phyloP scores from a whole-genome alignment of 108 stramenopile species.

The Stephanodiscus minutulus region DNA sequence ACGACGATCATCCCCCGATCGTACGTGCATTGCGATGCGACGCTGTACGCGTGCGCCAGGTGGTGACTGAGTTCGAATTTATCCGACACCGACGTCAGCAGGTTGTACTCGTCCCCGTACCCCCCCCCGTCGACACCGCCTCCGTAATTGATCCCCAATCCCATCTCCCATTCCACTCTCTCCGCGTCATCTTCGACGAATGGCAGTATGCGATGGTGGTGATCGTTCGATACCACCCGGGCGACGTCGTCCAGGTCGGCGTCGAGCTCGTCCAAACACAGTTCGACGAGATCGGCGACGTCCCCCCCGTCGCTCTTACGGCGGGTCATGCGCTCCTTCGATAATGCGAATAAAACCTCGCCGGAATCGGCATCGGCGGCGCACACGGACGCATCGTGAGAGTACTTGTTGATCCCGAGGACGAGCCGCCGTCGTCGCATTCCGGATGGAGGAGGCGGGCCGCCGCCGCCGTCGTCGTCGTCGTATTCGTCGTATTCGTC shows the following conservation, averaged over 20 bases:
- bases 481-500: too few species aligned
- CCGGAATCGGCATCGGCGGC: slow-evolving; percentile 80
- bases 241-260: slow-evolving; percentile 73
- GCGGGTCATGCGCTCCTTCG: slow-evolving; percentile 90
- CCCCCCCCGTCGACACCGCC: slow-evolving; percentile 49
- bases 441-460: too few species aligned
- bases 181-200: slow-evolving; percentile 53
- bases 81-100: slow-evolving; percentile 38
- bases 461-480: slow-evolving; percentile 3
- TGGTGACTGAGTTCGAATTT: slow-evolving; percentile 91
- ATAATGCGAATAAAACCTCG: slow-evolving; percentile 79
- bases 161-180: slow-evolving; percentile 83
- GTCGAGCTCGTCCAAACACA: slow-evolving; percentile 79
- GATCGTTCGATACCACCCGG: slow-evolving; percentile 92
- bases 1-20: slow-evolving; percentile 86
- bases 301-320: slow-evolving; percentile 92
- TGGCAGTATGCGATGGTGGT: slow-evolving; percentile 90
- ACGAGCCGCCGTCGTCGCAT: slow-evolving; percentile 49
- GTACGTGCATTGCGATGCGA: slow-evolving; percentile 83
- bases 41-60: slow-evolving; percentile 94
- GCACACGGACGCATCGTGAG: slow-evolving; percentile 89
- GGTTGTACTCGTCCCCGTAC: slow-evolving; percentile 75
- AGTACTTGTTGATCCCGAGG: slow-evolving; percentile 93
- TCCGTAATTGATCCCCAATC: slow-evolving; percentile 75
- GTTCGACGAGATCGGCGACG: slow-evolving; percentile 74